These are phyloP conservation scores for Trichophyton schoenleinii DNA, from an alignment of 2,329 filamentous ascomycete genomes.

Conservation along the genomic window DNA sequence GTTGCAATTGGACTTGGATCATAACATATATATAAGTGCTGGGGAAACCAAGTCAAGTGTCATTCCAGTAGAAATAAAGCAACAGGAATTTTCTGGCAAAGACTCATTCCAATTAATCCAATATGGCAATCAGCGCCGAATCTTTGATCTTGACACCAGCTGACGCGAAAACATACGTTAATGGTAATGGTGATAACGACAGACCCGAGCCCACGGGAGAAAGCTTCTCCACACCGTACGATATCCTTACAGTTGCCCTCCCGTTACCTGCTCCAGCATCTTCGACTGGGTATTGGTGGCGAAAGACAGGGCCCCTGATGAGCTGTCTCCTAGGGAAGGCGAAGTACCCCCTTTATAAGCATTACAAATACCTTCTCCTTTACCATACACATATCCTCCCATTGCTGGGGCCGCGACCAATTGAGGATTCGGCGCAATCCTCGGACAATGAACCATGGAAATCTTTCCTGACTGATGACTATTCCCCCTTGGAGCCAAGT, in stretches of 20 bases:
- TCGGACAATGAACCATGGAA: background rate
- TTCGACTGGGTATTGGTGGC: background rate
- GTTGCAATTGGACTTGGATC: background rate
- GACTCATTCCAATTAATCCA: background rate
- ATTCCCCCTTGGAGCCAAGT: slow-evolving; percentile 2
- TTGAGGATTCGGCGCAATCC: background rate
- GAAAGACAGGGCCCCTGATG: background rate
- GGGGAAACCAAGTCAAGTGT: background rate
- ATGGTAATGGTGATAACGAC: background rate
- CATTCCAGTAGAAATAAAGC: background rate
- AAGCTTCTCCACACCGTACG: background rate
- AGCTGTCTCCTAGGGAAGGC: background rate
- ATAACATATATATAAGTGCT: background rate
- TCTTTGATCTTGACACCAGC: background rate
- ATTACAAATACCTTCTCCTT: slow-evolving; percentile 2
- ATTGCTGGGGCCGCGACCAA: background rate
- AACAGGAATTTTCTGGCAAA: background rate
- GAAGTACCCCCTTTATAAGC: slow-evolving; percentile 3
- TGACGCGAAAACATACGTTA: background rate
- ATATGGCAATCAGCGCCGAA: background rate
- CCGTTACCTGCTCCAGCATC: background rate
- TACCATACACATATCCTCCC: slow-evolving; percentile 3
- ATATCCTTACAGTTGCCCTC: background rate
- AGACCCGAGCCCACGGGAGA: background rate
- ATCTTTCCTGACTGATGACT: slow-evolving; percentile 3